Evolutionary conservation across 441 rosid species (phyloP).

Genomic region (Jatropha podagrica): DNA sequence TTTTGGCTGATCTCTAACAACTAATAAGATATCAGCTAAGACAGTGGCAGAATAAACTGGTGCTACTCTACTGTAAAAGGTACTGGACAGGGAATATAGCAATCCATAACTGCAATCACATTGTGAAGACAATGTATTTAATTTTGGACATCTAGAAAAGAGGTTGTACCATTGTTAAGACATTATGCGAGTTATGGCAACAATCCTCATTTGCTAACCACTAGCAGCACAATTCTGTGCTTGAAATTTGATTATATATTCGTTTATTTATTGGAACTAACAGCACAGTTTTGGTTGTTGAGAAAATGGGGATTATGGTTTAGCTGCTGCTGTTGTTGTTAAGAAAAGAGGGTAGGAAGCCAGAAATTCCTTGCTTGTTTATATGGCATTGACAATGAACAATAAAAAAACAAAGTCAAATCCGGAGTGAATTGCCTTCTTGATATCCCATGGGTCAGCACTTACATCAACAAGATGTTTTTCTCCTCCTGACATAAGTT

Average conservation of each 20-base stretch:
- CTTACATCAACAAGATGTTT: conserved; percentile 87
- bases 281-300: not conserved
- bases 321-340: too few species aligned
- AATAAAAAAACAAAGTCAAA: not conserved
- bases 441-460: conserved; percentile 12
- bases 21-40: not conserved
- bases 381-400: not conserved
- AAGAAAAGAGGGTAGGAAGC: not conserved
- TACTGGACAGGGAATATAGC: not conserved
- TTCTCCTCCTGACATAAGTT: conserved; percentile 94
- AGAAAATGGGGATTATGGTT: not conserved
- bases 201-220: not conserved
- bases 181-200: not conserved
- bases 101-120: not conserved
- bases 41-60: not conserved
- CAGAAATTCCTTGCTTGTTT: too few species aligned
- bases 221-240: not conserved
- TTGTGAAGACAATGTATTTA: too few species aligned
- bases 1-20: not conserved
- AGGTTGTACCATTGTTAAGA: not conserved
- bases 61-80: not conserved
- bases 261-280: not conserved
- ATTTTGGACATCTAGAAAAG: not conserved
- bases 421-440: not conserved
- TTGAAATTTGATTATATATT: not conserved